Base-by-base conservation (phyloP, 116 monocot species). In the Posidonia oceanica region DNA sequence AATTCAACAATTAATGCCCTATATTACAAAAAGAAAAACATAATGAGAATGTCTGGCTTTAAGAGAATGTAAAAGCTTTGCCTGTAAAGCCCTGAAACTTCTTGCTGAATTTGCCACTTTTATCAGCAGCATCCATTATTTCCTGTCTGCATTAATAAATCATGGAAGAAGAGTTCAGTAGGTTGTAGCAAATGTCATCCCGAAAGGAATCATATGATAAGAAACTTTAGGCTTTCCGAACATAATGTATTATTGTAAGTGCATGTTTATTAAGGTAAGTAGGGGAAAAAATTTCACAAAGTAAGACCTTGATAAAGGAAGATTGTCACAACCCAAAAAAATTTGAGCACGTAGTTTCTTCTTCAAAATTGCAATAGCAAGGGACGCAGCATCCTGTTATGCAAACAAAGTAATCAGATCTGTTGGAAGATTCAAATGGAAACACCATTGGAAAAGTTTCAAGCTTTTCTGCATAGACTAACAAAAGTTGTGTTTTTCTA, bases 311-410 rank as follows among this genome's bases (percentile, higher is more conserved):
- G 93, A 90, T 39, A 98, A 44, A 75, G 90, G 93, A 75, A 83
- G 83, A 78, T 93, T 84, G 66, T 98, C 98, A 68, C 87, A 93
- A n/a, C 93, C 98, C 72, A 90, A 13, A 60, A 98, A 98, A 64
- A 84, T 76, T 61, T 74, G 83, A 72, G 78, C 44, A 2, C 80
- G 77, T 15, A 85, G 67, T 57, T 78, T 82, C 76, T 80, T 93
- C 72, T 98, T 83, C 87, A 98, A 71, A 61, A 93, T 88, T 74
- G 90, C 83, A 54, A 90, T 76, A 13, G 88, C 77, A 36, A 99
- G 87, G 41, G 86, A 84, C 64, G 99, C 99, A 62, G 90, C 98
- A 88, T 98, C 98, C 98, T 98, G 74, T 66, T 18, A 23, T 14
- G 29, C 13, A 72, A 74, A 54, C 18, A 56, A 38, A 44, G 55